phyloP scores from a whole-genome alignment of 208 protist genomes.

The Novymonas esmeraldas region DNA sequence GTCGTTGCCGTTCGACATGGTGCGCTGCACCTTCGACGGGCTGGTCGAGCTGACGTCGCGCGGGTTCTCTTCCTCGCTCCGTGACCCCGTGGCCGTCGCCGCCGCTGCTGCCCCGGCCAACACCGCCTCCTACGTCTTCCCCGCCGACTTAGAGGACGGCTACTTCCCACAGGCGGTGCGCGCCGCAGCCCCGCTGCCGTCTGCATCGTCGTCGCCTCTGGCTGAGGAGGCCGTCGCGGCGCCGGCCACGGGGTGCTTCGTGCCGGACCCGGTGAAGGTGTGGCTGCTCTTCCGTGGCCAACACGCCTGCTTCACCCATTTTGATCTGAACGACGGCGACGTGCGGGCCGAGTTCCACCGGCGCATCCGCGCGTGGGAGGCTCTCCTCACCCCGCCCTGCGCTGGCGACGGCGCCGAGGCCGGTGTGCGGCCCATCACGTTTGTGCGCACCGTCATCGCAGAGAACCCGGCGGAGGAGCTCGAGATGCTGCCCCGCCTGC shows the following conservation, averaged over 20 bases:
- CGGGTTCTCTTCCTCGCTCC: conserved; percentile 40
- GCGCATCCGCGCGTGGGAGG: conserved; percentile 64
- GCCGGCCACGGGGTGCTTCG: conserved; percentile 23
- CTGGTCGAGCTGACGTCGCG: conserved; percentile 59
- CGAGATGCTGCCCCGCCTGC: conserved; percentile 59
- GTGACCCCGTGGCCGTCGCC: neutral
- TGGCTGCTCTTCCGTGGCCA: conserved; percentile 81
- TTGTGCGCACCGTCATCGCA: conserved; percentile 75
- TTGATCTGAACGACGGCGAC: conserved; percentile 66
- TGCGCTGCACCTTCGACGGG: conserved; percentile 83
- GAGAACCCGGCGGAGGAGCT: conserved; percentile 70
- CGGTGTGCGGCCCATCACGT: conserved; percentile 46
- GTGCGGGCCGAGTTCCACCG: conserved; percentile 51
- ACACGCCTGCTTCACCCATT: conserved; percentile 86
- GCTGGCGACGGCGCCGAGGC: neutral
- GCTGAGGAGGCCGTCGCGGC: neutral
- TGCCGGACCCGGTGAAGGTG: conserved; percentile 63
- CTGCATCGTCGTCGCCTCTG: neutral
- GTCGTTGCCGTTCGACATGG: conserved; percentile 77
- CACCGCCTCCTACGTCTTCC: conserved; percentile 10
- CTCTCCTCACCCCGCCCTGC: conserved; percentile 1
- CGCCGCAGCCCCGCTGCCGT: neutral
- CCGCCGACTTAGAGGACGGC: conserved; percentile 3
- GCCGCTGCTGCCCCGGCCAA: neutral
- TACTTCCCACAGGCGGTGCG: conserved; percentile 19